Conservation (phyloP, 352 stramenopile genomes). For the Phytopythium vexans region DNA sequence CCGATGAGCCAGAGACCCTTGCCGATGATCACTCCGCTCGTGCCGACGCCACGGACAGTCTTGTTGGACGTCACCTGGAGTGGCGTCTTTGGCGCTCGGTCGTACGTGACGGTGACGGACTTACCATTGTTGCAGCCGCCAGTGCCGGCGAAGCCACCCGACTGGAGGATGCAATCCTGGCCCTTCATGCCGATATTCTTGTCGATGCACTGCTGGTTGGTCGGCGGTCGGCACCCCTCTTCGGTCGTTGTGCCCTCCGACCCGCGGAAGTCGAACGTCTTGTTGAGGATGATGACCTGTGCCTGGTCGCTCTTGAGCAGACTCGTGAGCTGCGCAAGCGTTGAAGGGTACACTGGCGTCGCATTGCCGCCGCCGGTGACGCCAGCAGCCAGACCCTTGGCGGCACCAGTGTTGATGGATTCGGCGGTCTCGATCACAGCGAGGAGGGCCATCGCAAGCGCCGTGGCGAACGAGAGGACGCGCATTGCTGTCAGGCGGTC, state of each 20-base stretch:
- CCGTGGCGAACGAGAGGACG: background rate
- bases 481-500: no score
- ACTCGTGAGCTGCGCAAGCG: slow-evolving; percentile 16
- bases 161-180: slow-evolving; percentile 26
- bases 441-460: slow-evolving; percentile 6
- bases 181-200: slow-evolving; percentile 25
- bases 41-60: slow-evolving; percentile 31
- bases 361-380: slow-evolving; percentile 14
- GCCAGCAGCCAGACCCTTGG: slow-evolving; percentile 14
- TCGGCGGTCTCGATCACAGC: slow-evolving; percentile 2
- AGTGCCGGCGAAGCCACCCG: slow-evolving; percentile 26
- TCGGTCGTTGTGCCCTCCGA: slow-evolving; percentile 14
- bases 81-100: slow-evolving; percentile 10
- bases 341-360: slow-evolving; percentile 18
- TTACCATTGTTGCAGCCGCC: slow-evolving; percentile 35
- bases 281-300: slow-evolving; percentile 15
- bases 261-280: slow-evolving; percentile 15
- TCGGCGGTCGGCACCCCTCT: slow-evolving; percentile 11
- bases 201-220: slow-evolving; percentile 15
- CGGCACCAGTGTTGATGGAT: slow-evolving; percentile 15
- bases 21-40: slow-evolving; percentile 31
- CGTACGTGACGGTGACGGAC: slow-evolving; percentile 35
- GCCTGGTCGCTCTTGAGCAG: slow-evolving; percentile 8
- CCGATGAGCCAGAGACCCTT: slow-evolving; percentile 24
- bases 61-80: slow-evolving; percentile 13